Conservation (phyloP, 768 basidiomycete species). For the Trametes cingulata region DNA sequence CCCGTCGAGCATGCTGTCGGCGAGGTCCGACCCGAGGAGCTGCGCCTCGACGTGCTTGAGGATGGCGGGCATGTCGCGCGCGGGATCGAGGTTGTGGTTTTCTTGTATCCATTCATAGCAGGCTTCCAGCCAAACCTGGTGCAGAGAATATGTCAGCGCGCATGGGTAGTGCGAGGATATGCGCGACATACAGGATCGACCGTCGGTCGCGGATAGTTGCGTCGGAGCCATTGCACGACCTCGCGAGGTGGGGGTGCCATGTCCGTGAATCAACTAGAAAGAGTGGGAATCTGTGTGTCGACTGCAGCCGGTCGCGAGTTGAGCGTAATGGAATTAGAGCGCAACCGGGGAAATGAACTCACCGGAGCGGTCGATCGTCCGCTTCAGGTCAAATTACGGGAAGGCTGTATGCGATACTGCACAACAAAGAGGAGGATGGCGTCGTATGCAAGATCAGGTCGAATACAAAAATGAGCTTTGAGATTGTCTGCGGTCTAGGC, state of each 20-base stretch:
- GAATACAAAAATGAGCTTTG: not conserved
- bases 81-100: slow-evolving; percentile 49
- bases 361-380: not conserved
- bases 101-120: slow-evolving; percentile 66
- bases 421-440: not conserved
- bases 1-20: slow-evolving; percentile 67
- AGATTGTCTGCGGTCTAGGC: not conserved
- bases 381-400: not conserved
- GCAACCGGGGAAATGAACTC: not conserved
- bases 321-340: not conserved
- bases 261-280: not conserved
- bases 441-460: not conserved
- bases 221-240: slow-evolving; percentile 55
- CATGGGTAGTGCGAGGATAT: not conserved
- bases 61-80: slow-evolving; percentile 51
- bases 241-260: slow-evolving; percentile 33
- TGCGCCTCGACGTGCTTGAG: slow-evolving; percentile 60
- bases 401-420: not conserved
- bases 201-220: slow-evolving; percentile 57
- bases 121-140: slow-evolving; percentile 73
- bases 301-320: not conserved
- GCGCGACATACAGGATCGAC: slow-evolving; percentile 56
- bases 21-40: slow-evolving; percentile 69
- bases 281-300: not conserved
- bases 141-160: not conserved